These are phyloP conservation scores for Candida verbasci DNA, from an alignment of 805 yeast species.

Conservation along the genomic window DNA sequence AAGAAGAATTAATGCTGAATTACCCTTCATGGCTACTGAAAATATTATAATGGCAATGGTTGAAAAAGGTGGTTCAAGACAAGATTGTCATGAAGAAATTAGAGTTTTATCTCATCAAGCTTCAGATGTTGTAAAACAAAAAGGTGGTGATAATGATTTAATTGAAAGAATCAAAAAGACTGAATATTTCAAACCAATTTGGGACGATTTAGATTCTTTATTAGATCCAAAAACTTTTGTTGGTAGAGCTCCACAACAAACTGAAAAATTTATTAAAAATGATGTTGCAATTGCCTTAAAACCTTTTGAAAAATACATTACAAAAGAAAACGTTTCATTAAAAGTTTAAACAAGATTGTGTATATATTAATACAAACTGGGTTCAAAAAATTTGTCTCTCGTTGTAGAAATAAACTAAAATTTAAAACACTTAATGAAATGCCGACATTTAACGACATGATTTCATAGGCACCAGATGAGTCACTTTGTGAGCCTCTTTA, in stretches of 20 bases:
- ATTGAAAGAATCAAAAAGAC: constrained; percentile 80
- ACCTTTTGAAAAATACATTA: constrained; percentile 57
- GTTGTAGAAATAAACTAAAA: no score
- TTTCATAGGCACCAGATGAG: no score
- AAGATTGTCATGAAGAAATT: constrained; percentile 96
- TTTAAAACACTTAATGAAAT: no score
- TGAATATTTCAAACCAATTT: constrained; percentile 82
- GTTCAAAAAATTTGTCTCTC: neutral
- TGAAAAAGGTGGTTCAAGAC: constrained; percentile 95
- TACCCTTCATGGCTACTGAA: constrained; percentile 99
- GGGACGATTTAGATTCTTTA: constrained; percentile 73
- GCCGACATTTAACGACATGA: no score
- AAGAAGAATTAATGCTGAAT: constrained; percentile 89
- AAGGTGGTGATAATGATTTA: constrained; percentile 97
- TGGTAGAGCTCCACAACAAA: constrained; percentile 98
- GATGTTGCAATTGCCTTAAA: constrained; percentile 82
- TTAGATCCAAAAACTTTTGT: constrained; percentile 92
- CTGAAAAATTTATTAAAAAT: constrained; percentile 81
- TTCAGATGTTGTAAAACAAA: constrained; percentile 92
- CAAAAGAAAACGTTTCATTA: constrained; percentile 68
- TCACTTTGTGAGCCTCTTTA: no score
- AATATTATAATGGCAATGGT: constrained; percentile 99
- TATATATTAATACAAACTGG: neutral
- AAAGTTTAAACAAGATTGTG: constrained; percentile 44
- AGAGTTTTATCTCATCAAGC: constrained; percentile 97